Percentiles rank a stretch among this genome's conserved stretches.
These are phyloP conservation scores for Lolium rigidum DNA, from an alignment of 176 grass and related monocot genomes.

Conservation along the genomic window DNA sequence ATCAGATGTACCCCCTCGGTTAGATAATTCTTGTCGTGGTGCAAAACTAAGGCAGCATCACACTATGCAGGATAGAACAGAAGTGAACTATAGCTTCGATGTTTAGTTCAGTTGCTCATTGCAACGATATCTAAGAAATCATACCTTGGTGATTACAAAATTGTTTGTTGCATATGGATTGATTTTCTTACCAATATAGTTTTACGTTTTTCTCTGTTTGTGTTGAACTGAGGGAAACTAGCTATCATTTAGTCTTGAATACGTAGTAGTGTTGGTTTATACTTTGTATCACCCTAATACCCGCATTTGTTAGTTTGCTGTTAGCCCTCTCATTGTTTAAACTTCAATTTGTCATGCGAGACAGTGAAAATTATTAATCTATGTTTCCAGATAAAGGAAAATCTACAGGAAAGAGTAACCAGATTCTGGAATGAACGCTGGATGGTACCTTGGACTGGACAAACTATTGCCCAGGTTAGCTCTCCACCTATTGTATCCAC, in stretches of 20 bases:
- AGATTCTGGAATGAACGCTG: slow-evolving; percentile 58
- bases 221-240: not conserved
- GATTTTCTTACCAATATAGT: not conserved
- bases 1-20: not conserved
- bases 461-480: slow-evolving; percentile 83
- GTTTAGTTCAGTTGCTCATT: not conserved
- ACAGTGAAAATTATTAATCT: slow-evolving; percentile 32
- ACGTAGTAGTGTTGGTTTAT: not conserved
- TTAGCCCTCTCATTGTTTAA: not conserved
- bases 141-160: no score
- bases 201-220: slow-evolving; percentile 2
- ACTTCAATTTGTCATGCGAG: not conserved
- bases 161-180: not conserved
- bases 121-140: no score
- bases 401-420: slow-evolving; percentile 39
- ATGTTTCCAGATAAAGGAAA: slow-evolving; percentile 55
- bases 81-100: not conserved
- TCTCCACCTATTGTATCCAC: slow-evolving; percentile 25
- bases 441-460: slow-evolving; percentile 75
- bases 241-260: not conserved
- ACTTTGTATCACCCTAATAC: not conserved
- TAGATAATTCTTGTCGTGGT: no score
- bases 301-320: no score
- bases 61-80: not conserved
- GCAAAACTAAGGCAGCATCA: not conserved